Evolutionary conservation across 305 asterid genomes (phyloP).

Genomic region (Solanum aculeatissimum): DNA sequence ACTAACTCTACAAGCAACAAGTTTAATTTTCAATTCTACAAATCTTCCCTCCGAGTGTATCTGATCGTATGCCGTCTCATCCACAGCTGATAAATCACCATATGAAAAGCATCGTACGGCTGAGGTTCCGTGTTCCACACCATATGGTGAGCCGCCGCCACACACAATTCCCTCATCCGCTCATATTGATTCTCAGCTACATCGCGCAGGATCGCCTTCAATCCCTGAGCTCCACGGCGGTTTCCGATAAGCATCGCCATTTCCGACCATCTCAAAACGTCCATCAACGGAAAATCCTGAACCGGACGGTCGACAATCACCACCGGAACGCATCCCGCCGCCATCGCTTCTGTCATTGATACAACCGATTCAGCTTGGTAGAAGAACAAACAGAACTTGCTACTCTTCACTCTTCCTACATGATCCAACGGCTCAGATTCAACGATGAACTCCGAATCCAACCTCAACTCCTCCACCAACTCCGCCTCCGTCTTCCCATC

Average conservation of each 20-base stretch:
- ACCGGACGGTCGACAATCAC: conserved; percentile 72
- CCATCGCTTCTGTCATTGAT: conserved; percentile 52
- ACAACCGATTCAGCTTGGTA: conserved; percentile 33
- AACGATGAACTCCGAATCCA: conserved; percentile 32
- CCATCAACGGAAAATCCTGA: conserved; percentile 85
- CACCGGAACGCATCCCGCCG: conserved; percentile 76
- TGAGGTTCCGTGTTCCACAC: conserved; percentile 64
- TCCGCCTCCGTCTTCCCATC: conserved; percentile 23
- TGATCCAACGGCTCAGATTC: conserved; percentile 20
- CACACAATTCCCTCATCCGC: conserved; percentile 43
- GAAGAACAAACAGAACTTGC: conserved; percentile 61
- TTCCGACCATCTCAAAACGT: conserved; percentile 64
- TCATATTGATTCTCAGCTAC: conserved; percentile 33
- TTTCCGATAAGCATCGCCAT: conserved; percentile 40
- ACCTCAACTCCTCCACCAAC: conserved; percentile 44
- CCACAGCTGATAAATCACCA: conserved; percentile 92
- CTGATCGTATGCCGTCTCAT: conserved; percentile 68
- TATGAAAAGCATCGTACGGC: conserved; percentile 66
- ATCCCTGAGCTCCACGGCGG: conserved; percentile 32
- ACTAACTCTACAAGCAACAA: neutral
- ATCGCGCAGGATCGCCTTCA: conserved; percentile 41
- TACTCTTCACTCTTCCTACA: conserved; percentile 5
- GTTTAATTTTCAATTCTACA: neutral
- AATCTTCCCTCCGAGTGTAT: conserved; percentile 50
- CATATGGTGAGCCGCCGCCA: conserved; percentile 59